A percentile compares a stretch with the other conserved stretches of the same genome.
phyloP scores from a whole-genome alignment of 768 basidiomycete genomes.

The Mycena olivaceomarginata region DNA sequence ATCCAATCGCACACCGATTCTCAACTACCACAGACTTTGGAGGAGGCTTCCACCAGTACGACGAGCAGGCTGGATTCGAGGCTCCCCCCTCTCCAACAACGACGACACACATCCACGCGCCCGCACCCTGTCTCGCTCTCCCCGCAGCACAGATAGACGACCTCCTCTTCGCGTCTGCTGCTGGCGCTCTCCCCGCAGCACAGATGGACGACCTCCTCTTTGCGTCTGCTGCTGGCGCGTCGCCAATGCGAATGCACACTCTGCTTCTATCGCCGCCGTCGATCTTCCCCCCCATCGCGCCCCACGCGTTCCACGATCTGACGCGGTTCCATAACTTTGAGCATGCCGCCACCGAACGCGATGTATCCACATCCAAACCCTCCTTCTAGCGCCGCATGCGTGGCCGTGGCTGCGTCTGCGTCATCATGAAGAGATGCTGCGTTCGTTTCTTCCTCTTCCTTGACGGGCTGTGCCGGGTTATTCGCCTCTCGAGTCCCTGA shows the following conservation, averaged over 20 bases:
- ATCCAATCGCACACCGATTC: not conserved
- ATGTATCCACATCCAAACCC: constrained; percentile 17
- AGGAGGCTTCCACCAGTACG: not conserved
- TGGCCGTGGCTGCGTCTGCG: not conserved
- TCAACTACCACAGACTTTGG: not conserved
- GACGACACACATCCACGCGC: constrained; percentile 18
- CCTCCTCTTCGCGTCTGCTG: not conserved
- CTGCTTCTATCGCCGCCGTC: not conserved
- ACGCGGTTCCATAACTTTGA: constrained; percentile 52
- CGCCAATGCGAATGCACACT: not conserved
- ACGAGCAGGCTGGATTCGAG: not conserved
- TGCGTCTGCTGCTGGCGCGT: constrained; percentile 1
- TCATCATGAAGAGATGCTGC: not conserved
- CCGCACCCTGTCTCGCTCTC: constrained; percentile 1
- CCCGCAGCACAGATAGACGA: constrained; percentile 4
- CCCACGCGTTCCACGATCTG: constrained; percentile 52
- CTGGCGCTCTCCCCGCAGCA: not conserved
- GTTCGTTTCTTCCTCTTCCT: constrained; percentile 56
- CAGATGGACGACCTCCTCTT: constrained; percentile 4
- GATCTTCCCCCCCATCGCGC: constrained; percentile 53
- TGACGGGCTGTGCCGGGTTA: constrained; percentile 71
- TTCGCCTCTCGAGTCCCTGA: constrained; percentile 22
- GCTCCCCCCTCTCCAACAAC: not conserved
- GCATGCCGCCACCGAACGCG: constrained; percentile 46
- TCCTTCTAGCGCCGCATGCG: constrained; percentile 13